phyloP scores from a whole-genome alignment of 2,329 filamentous ascomycete genomes.

The Penicillium sp. region DNA sequence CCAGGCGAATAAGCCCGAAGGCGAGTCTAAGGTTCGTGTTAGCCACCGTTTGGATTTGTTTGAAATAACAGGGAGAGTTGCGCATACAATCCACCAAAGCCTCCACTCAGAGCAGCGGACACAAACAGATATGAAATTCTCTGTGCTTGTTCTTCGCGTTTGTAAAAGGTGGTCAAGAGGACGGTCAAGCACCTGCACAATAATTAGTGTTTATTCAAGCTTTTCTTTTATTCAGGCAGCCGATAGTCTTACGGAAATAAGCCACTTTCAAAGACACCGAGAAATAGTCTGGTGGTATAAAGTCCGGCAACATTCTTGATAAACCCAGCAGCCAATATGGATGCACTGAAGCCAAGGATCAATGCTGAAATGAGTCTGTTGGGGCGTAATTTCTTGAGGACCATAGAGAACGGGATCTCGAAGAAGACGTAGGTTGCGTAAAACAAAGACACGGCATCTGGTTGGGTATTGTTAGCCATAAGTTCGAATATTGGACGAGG shows the following conservation, averaged over 20 bases:
- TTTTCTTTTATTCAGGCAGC: not conserved
- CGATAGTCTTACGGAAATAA: conserved; percentile 14
- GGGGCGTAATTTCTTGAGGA: conserved; percentile 42
- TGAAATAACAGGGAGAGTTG: too few relatives aligned
- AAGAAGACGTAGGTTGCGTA: conserved; percentile 47
- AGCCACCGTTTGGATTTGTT: not conserved
- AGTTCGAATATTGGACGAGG: conserved; percentile 19
- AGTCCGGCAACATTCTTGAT: conserved; percentile 31
- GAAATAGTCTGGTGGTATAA: conserved; percentile 29
- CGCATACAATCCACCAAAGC: conserved; percentile 24
- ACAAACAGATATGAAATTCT: conserved; percentile 26
- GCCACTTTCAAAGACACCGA: conserved; percentile 21
- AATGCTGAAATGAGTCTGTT: conserved; percentile 28
- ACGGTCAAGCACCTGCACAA: conserved; percentile 20
- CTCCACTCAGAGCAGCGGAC: conserved; percentile 22
- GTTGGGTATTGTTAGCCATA: conserved; percentile 8
- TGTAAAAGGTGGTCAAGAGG: conserved; percentile 25
- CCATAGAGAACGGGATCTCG: conserved; percentile 43
- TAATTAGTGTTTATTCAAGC: not conserved
- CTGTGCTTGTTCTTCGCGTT: conserved; percentile 24
- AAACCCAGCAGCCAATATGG: conserved; percentile 44
- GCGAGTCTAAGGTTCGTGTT: conserved; percentile 20
- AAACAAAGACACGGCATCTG: conserved; percentile 44
- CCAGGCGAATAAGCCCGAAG: conserved; percentile 39
- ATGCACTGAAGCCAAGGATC: conserved; percentile 40